A percentile compares a stretch with the other conserved stretches of the same genome.
phyloP scores from a whole-genome alignment of 2,329 filamentous ascomycete species.

The Pseudogymnoascus sp. region DNA sequence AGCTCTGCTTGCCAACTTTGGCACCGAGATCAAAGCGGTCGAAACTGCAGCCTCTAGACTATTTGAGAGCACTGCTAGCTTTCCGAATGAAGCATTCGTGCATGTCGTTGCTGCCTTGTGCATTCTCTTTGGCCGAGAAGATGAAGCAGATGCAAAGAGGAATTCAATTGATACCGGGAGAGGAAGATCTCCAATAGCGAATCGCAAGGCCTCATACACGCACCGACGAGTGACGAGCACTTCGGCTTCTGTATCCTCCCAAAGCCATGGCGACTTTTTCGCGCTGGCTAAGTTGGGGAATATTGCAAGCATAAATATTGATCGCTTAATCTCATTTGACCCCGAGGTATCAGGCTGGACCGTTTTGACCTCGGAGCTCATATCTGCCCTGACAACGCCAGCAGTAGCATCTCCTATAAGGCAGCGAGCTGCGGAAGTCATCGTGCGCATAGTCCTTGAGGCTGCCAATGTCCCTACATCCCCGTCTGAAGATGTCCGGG shows the following conservation, averaged over 20 bases:
- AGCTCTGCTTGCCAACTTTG: conserved; percentile 57
- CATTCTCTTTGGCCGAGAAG: conserved; percentile 49
- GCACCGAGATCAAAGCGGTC: conserved; percentile 75
- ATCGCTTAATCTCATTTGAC: conserved; percentile 61
- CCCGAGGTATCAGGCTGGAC: conserved; percentile 70
- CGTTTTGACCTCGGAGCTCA: conserved; percentile 51
- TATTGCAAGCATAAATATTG: conserved; percentile 65
- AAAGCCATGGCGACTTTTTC: conserved; percentile 56
- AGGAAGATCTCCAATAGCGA: conserved; percentile 17
- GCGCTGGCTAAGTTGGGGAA: conserved; percentile 68
- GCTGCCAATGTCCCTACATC: conserved; percentile 48
- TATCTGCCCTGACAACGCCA: conserved; percentile 41
- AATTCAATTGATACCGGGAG: conserved; percentile 14
- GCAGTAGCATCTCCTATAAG: conserved; percentile 45
- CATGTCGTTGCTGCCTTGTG: conserved; percentile 71
- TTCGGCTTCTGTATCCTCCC: conserved; percentile 39
- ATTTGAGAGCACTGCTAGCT: conserved; percentile 87
- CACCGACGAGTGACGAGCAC: conserved; percentile 37
- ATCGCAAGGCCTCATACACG: conserved; percentile 22
- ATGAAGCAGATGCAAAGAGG: conserved; percentile 22
- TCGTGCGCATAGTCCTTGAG: conserved; percentile 51
- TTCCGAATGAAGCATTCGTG: conserved; percentile 73
- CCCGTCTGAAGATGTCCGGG: conserved; percentile 43
- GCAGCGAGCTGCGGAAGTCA: conserved; percentile 54
- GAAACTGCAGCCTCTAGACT: conserved; percentile 79